Conservation (phyloP, 768 basidiomycete species). For the Lactifluus subvellereus region DNA sequence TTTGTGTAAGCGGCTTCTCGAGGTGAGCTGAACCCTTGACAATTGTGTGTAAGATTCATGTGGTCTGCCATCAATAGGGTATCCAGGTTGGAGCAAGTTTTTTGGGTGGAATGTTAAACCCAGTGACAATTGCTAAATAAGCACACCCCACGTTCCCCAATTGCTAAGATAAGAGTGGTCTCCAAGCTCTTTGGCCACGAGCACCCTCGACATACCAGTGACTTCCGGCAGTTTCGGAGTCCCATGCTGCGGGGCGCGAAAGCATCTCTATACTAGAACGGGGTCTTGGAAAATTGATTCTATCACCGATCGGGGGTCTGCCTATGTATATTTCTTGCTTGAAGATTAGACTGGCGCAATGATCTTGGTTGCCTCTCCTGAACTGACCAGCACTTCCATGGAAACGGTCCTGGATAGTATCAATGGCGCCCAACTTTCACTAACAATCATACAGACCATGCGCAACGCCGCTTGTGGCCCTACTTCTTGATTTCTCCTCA, state of each 20-base stretch:
- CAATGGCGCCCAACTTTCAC: constrained; percentile 6
- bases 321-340: background rate
- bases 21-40: constrained; percentile 15
- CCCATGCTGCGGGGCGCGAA: background rate
- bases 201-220: background rate
- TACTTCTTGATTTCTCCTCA: constrained; percentile 1
- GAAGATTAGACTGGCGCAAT: constrained; percentile 3
- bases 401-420: constrained; percentile 12
- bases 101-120: background rate
- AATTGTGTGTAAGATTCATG: constrained; percentile 3
- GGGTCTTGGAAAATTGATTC: background rate
- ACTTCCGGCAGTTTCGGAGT: background rate
- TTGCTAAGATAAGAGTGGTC: background rate
- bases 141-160: background rate
- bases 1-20: constrained; percentile 6
- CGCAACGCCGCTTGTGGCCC: background rate
- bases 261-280: background rate
- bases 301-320: constrained; percentile 1
- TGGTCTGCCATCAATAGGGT: background rate
- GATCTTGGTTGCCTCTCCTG: constrained; percentile 11
- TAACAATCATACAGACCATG: background rate
- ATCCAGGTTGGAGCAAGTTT: background rate
- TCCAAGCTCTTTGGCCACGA: background rate
- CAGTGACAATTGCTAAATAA: background rate
- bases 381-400: background rate